Evolutionary conservation across 441 rosid species (phyloP), one percentile per base, ranked within the genome.

Genomic region (Pelargonium fulgidum): DNA sequence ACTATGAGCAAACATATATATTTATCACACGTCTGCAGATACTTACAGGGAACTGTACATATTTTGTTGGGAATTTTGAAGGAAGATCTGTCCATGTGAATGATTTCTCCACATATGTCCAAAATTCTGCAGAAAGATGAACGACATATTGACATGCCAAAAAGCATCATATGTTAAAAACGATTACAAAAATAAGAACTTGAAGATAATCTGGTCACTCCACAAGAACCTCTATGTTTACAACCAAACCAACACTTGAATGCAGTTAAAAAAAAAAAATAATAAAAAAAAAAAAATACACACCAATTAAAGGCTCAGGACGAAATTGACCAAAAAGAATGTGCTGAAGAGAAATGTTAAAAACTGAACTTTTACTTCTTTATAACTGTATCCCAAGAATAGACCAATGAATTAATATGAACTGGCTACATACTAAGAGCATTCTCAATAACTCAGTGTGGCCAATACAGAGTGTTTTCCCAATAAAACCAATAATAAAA

Each of bases 61-160:
- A 87, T 85, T 91, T 91, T 48, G 99, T 89, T 9, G 99, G 97
- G 74, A 93, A 93, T 73, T 91, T 91, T 7, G 97, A 89, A 16
- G 97, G 97, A 79, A 82, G 87, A 80, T 91, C 99, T 0, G 89
- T 86, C 99, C 97, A 91, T 14, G 97, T 93, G 81, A 82, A 93
- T 45, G 99, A 93, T 80, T 93, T 89, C 80, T 93, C 97, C 14
- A 93, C 97, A 68, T 90, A 88, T 14, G 92, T 83, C 99, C 99
- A 91, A 76, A 91, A 94, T 80, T 94, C 99, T 94, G 79, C 70
- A 83, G 20, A 65, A 52, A 71, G 72, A 72, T 71, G 47, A 72
- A 71, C 9, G 45, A 68, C 11, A 47, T 29, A 72, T 69, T 12
- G 45, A 68, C 11, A 47, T 29, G 19, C 69, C 54, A 66, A 13